Conservation (phyloP, 768 basidiomycete species). For the Leccinum ochraceum region DNA sequence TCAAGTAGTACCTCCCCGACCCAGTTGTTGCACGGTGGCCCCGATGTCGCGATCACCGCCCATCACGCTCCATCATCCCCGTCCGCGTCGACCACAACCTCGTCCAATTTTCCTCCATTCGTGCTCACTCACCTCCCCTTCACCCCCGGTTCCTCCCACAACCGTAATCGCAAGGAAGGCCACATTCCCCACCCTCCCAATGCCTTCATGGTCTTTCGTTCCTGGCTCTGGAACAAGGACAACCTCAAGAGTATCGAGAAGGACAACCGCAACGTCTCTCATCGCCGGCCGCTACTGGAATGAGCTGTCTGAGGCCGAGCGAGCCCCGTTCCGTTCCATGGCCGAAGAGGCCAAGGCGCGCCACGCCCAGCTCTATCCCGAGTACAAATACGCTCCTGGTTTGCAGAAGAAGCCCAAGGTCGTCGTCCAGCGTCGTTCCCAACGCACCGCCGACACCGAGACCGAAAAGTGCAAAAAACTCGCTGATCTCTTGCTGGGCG, state of each 20-base stretch:
- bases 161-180: constrained; percentile 41
- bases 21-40: constrained; percentile 25
- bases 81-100: constrained; percentile 20
- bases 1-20: constrained; percentile 14
- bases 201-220: constrained; percentile 84
- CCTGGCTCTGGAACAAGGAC: constrained; percentile 56
- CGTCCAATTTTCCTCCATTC: constrained; percentile 20
- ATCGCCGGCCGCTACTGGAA: constrained; percentile 74
- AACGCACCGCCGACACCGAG: constrained; percentile 35
- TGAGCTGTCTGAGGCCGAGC: constrained; percentile 47
- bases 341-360: constrained; percentile 49
- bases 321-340: constrained; percentile 43
- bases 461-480: constrained; percentile 41
- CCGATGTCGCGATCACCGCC: constrained; percentile 12
- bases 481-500: constrained; percentile 37
- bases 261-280: constrained; percentile 73
- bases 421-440: constrained; percentile 35
- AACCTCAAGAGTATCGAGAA: constrained; percentile 54
- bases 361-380: constrained; percentile 54
- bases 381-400: constrained; percentile 63
- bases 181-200: constrained; percentile 81
- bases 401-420: constrained; percentile 30
- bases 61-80: constrained; percentile 3
- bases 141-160: constrained; percentile 40
- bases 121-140: constrained; percentile 30